phyloP scores from a whole-genome alignment of 2,329 filamentous ascomycete genomes.

The Pseudogymnoascus sp. region DNA sequence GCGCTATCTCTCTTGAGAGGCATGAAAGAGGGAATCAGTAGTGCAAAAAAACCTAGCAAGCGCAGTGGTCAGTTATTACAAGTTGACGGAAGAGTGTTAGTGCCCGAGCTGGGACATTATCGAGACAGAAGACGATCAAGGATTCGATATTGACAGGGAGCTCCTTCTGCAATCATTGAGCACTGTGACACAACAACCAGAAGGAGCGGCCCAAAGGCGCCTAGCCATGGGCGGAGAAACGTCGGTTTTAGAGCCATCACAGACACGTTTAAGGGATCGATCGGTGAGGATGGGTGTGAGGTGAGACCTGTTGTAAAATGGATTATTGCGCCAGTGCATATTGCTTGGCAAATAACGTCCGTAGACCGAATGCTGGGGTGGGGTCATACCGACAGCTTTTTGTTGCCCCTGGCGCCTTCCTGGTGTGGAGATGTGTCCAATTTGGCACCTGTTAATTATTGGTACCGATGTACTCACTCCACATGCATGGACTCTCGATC shows the following conservation, averaged over 20 bases:
- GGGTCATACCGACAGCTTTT: neutral
- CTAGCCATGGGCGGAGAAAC: neutral
- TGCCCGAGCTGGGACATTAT: slow-evolving; percentile 6
- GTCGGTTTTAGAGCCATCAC: neutral
- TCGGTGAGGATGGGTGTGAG: neutral
- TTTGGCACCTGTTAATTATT: slow-evolving; percentile 6
- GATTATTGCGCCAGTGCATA: neutral
- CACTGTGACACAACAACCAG: neutral
- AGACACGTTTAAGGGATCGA: slow-evolving; percentile 7
- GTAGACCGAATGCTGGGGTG: neutral
- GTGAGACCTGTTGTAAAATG: slow-evolving; percentile 7
- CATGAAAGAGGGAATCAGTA: slow-evolving; percentile 2
- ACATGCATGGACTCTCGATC: slow-evolving; percentile 6
- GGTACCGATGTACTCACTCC: slow-evolving; percentile 6
- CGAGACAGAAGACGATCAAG: slow-evolving; percentile 1
- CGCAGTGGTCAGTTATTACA: slow-evolving; percentile 4
- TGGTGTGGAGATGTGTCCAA: slow-evolving; percentile 8
- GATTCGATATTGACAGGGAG: slow-evolving; percentile 5
- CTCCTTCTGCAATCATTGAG: neutral
- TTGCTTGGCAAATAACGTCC: neutral
- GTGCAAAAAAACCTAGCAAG: slow-evolving; percentile 6
- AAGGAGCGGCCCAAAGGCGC: neutral
- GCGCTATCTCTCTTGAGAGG: neutral
- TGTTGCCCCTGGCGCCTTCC: slow-evolving; percentile 2
- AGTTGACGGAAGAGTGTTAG: slow-evolving; percentile 4